Evolutionary conservation across 2,329 filamentous ascomycete genomes (phyloP).

Genomic region (Colletotrichum orbiculare): DNA sequence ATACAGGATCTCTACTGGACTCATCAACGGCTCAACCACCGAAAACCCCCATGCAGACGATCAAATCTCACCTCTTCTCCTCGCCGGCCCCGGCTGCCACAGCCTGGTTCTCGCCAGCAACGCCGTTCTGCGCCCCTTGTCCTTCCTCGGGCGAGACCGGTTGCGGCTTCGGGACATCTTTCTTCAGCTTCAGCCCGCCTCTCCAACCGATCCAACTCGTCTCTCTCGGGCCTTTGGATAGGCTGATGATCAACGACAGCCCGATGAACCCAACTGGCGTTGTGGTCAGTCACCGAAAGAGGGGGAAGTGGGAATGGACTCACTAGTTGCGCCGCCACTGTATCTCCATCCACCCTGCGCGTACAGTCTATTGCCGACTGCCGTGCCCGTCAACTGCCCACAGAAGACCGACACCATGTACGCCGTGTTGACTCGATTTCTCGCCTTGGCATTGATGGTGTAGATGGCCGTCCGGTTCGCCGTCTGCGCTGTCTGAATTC

Average conservation of each 20-base stretch:
- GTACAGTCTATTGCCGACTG: constrained; percentile 65
- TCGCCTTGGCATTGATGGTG: constrained; percentile 73
- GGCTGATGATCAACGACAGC: constrained; percentile 30
- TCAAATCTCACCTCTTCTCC: background rate
- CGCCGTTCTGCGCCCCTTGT: background rate
- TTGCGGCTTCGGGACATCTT: constrained; percentile 14
- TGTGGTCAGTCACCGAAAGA: background rate
- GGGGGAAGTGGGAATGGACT: constrained; percentile 33
- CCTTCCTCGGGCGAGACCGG: constrained; percentile 26
- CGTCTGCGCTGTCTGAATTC: constrained; percentile 78
- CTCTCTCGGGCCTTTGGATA: constrained; percentile 33
- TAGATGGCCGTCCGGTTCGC: constrained; percentile 80
- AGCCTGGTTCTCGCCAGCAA: constrained; percentile 3
- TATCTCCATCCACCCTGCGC: constrained; percentile 62
- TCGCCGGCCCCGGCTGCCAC: constrained; percentile 1
- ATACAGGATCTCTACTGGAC: too few relatives aligned
- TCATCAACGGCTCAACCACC: too few relatives aligned
- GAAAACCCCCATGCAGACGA: too few relatives aligned
- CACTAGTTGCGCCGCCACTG: constrained; percentile 56
- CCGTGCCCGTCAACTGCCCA: constrained; percentile 79
- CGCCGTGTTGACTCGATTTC: constrained; percentile 83
- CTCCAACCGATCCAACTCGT: constrained; percentile 36
- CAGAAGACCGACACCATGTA: constrained; percentile 83
- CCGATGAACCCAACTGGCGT: constrained; percentile 35
- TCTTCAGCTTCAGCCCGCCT: constrained; percentile 28